Conservation (phyloP, 148 eudicot genomes). For the Amaranthus hypochondriacus region DNA sequence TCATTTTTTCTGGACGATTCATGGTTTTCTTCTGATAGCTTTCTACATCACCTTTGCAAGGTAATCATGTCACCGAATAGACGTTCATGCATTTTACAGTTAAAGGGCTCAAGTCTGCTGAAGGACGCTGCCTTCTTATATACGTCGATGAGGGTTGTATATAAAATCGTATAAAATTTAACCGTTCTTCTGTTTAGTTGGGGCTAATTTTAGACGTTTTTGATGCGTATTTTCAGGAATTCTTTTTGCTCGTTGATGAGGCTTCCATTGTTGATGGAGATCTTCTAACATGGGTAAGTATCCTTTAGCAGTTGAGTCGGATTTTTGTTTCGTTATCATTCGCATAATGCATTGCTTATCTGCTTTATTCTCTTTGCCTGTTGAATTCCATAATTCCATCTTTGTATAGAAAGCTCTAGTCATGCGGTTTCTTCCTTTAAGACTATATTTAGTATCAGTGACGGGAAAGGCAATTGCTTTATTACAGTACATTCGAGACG, state of each 20-base stretch:
- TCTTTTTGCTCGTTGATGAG: conserved; percentile 78
- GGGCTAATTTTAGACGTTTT: background rate
- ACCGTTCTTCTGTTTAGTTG: background rate
- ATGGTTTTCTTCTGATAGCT: conserved; percentile 81
- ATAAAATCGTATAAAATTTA: background rate
- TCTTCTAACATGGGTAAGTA: conserved; percentile 87
- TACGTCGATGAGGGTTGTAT: background rate
- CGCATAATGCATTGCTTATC: background rate
- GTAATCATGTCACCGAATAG: conserved; percentile 28
- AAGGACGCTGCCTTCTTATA: background rate
- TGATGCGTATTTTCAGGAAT: conserved; percentile 54
- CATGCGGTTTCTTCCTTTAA: too few relatives aligned
- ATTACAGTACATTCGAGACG: too few relatives aligned
- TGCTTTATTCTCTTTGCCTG: background rate
- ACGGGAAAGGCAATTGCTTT: too few relatives aligned
- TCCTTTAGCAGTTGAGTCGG: conserved; percentile 8
- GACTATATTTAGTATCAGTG: too few relatives aligned
- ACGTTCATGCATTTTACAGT: background rate
- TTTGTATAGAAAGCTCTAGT: too few relatives aligned
- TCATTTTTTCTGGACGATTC: conserved; percentile 72
- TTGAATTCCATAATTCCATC: background rate
- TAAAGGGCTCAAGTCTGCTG: background rate
- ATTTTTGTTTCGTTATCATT: background rate
- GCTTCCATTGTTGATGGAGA: conserved; percentile 84
- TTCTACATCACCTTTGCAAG: conserved; percentile 88